Conservation (phyloP, 805 yeast species). For the Clavispora carvajalis region DNA sequence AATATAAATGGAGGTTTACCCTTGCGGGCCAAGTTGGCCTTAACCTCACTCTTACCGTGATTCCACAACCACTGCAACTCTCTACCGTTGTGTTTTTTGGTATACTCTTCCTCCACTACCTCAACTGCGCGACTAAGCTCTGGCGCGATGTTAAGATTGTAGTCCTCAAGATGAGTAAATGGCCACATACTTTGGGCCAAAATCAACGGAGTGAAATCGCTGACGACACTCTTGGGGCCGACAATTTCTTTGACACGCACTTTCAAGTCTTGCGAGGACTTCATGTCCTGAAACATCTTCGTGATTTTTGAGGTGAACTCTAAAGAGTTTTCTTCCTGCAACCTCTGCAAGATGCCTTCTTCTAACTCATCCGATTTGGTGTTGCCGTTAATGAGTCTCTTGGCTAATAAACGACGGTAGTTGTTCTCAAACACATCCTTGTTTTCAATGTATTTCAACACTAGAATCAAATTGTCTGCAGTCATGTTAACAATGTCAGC, state of each 20-base stretch:
- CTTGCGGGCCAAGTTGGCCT: conserved; percentile 75
- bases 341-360: conserved; percentile 74
- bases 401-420: conserved; percentile 84
- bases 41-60: conserved; percentile 85
- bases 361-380: conserved; percentile 84
- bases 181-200: conserved; percentile 93
- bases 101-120: conserved; percentile 64
- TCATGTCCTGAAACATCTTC: conserved; percentile 93
- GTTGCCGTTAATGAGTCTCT: conserved; percentile 80
- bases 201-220: conserved; percentile 65
- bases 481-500: conserved; percentile 69
- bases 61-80: conserved; percentile 95
- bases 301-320: conserved; percentile 93
- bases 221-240: conserved; percentile 29
- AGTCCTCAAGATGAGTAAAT: conserved; percentile 40
- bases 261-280: conserved; percentile 74
- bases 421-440: conserved; percentile 93
- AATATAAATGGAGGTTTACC: conserved; percentile 79
- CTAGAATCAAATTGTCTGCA: conserved; percentile 77
- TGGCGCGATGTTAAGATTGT: conserved; percentile 53
- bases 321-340: conserved; percentile 83
- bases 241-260: conserved; percentile 45
- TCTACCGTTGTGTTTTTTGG: conserved; percentile 76
- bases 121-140: conserved; percentile 61
- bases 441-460: conserved; percentile 85